Percentiles rank a stretch among this genome's conserved stretches.
phyloP scores from a whole-genome alignment of 768 basidiomycete genomes.

The Lactifluus piperatus region DNA sequence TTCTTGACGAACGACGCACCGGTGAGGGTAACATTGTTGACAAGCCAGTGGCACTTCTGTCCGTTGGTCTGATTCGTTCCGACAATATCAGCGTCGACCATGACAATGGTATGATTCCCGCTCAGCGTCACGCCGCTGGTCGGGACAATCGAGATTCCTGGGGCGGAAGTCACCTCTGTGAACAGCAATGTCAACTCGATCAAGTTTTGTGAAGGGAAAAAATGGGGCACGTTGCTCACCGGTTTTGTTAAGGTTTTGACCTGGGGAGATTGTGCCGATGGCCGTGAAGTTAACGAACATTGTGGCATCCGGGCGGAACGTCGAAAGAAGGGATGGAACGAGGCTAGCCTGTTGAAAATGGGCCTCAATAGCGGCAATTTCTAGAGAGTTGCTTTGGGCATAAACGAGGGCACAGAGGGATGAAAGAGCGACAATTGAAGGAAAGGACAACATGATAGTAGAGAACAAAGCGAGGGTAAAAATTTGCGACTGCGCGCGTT shows the following conservation, averaged over 20 bases:
- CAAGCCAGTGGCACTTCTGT: constrained; percentile 75
- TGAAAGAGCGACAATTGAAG: constrained; percentile 26
- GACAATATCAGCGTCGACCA: constrained; percentile 68
- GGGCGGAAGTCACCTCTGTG: constrained; percentile 48
- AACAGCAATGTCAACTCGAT: background rate
- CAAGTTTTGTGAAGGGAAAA: background rate
- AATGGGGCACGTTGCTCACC: constrained; percentile 37
- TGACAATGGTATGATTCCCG: constrained; percentile 55
- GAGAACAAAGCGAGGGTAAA: background rate
- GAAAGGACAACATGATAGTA: constrained; percentile 4
- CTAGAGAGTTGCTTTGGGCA: constrained; percentile 39
- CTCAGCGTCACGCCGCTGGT: constrained; percentile 39
- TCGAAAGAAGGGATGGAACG: constrained; percentile 50
- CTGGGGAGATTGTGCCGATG: constrained; percentile 45
- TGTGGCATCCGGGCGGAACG: constrained; percentile 52
- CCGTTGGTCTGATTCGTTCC: constrained; percentile 49
- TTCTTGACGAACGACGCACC: constrained; percentile 28
- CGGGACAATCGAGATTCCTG: constrained; percentile 42
- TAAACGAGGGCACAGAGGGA: constrained; percentile 35
- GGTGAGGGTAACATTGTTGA: constrained; percentile 49
- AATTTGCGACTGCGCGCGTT: background rate
- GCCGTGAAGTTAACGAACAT: constrained; percentile 44
- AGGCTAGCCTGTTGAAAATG: constrained; percentile 54
- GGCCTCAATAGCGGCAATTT: constrained; percentile 53
- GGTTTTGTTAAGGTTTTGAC: constrained; percentile 47